A percentile compares a stretch with the other conserved stretches of the same genome.
phyloP scores from a whole-genome alignment of 768 basidiomycete species.

The Ramaria sp. region DNA sequence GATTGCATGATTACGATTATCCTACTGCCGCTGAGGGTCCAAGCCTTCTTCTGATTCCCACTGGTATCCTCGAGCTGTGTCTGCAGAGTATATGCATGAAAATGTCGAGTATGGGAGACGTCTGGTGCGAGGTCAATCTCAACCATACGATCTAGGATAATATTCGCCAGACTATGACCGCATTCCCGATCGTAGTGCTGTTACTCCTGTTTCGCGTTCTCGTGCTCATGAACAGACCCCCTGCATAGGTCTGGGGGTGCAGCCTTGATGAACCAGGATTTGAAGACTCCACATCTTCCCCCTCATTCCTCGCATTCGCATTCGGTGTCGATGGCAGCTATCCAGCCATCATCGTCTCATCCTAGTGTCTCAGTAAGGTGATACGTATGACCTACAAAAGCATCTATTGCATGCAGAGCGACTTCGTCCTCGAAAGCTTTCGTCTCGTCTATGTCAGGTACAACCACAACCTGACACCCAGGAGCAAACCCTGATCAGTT shows the following conservation, averaged over 20 bases:
- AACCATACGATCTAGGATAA: background rate
- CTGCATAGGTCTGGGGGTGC: background rate
- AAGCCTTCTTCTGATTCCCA: background rate
- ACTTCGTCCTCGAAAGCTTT: no score
- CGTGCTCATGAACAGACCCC: background rate
- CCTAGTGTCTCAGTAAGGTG: no score
- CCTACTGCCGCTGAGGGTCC: background rate
- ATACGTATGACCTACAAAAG: no score
- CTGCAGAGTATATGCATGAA: background rate
- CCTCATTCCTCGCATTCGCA: background rate
- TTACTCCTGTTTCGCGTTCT: background rate
- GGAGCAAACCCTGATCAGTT: background rate
- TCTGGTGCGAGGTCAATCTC: background rate
- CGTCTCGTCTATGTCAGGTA: background rate
- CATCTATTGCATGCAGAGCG: no score
- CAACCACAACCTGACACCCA: background rate
- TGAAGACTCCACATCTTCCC: background rate
- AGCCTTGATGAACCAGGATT: background rate
- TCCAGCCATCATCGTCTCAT: no score
- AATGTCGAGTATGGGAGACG: background rate
- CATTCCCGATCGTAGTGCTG: background rate
- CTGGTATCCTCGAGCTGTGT: background rate
- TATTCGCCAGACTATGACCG: slow-evolving; percentile 5
- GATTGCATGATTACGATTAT: background rate
- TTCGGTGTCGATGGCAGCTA: no score